Conservation (phyloP, 1,139 yeast species). For the Scheffersomyces cryptocercus region DNA sequence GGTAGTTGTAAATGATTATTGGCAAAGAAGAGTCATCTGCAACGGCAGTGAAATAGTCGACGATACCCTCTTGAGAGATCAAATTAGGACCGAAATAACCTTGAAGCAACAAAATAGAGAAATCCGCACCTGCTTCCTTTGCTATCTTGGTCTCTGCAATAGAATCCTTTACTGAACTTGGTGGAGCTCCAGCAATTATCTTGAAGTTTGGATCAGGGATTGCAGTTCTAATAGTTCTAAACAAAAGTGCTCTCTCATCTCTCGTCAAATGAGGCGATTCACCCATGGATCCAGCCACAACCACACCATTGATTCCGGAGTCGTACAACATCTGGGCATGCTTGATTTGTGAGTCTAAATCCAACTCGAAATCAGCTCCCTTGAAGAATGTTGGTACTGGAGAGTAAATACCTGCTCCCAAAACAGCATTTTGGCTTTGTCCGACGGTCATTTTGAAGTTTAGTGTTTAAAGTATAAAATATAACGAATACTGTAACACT, state of each 20-base stretch:
- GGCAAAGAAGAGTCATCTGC: constrained; percentile 36
- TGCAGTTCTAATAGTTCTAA: constrained; percentile 21
- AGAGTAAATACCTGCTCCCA: constrained; percentile 39
- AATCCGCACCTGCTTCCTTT: constrained; percentile 36
- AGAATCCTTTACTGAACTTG: constrained; percentile 29
- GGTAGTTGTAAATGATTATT: constrained; percentile 36
- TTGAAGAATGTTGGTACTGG: constrained; percentile 55
- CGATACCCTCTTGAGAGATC: constrained; percentile 34
- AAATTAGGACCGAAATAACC: constrained; percentile 33
- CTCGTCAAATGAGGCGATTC: constrained; percentile 37
- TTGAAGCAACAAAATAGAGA: constrained; percentile 31
- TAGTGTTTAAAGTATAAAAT: too few species aligned
- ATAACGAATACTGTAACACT: too few species aligned
- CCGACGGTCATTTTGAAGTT: too few species aligned
- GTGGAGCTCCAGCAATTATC: constrained; percentile 37
- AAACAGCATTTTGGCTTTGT: not conserved
- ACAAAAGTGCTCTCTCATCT: constrained; percentile 31
- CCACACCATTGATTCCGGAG: constrained; percentile 47
- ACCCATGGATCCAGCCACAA: constrained; percentile 50
- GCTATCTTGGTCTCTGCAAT: constrained; percentile 28
- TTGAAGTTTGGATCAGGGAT: constrained; percentile 29
- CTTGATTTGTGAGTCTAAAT: constrained; percentile 40
- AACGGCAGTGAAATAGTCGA: constrained; percentile 31
- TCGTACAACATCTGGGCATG: constrained; percentile 42
- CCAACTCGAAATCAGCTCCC: constrained; percentile 36